These are phyloP conservation scores for Nannochloropsis gaditana DNA, from an alignment of 108 stramenopile species.

Conservation along the genomic window DNA sequence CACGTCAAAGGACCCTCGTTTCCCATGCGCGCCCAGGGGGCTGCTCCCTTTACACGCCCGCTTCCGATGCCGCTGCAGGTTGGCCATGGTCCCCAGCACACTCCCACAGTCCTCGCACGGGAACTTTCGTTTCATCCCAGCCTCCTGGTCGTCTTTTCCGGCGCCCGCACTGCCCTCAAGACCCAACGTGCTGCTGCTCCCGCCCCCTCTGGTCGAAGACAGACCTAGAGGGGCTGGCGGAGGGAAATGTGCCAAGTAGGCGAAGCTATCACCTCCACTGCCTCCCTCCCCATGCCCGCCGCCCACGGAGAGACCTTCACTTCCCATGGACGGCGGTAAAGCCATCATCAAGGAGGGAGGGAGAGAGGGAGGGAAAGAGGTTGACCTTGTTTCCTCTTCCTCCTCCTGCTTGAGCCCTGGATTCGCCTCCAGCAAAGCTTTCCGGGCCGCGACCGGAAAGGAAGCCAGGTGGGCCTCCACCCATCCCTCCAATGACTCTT, in stretches of 20 bases:
- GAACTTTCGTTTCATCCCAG: background rate
- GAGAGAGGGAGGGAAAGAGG: background rate
- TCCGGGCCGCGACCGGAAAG: background rate
- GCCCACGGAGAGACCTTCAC: background rate
- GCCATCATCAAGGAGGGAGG: slow-evolving; percentile 9
- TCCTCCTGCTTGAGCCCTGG: background rate
- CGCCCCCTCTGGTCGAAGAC: background rate
- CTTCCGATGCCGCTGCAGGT: background rate
- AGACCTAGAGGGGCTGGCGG: background rate
- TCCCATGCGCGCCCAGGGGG: background rate
- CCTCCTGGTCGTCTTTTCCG: background rate
- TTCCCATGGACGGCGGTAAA: background rate
- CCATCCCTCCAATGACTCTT: background rate
- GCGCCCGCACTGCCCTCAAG: background rate
- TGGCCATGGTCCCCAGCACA: background rate
- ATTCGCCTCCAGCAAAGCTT: background rate
- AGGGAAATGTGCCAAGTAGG: background rate
- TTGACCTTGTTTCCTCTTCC: background rate
- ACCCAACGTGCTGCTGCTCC: background rate
- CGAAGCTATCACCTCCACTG: too few relatives aligned
- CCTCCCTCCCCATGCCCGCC: too few relatives aligned
- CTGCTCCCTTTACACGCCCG: background rate
- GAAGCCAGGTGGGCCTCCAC: background rate
- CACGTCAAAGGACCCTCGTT: background rate
- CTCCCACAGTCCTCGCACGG: background rate